A percentile compares a stretch with the other conserved stretches of the same genome.
Conservation (phyloP, 1,284 basidiomycete species). For the Lentinula novae-zelandiae region DNA sequence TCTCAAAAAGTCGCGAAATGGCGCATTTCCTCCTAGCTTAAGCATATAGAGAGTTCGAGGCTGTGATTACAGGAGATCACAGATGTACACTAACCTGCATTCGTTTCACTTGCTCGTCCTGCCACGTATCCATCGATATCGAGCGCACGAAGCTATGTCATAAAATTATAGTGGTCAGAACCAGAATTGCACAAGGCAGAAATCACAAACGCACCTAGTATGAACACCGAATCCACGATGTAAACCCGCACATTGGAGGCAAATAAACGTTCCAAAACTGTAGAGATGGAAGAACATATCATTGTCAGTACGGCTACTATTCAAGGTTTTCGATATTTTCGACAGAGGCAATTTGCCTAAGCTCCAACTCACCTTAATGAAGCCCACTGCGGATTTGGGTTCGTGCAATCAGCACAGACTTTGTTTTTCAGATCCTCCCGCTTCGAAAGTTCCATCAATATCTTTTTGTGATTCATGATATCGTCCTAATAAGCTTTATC, state of each 20-base stretch:
- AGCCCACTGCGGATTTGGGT: slow-evolving; percentile 85
- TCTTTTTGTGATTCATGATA: slow-evolving; percentile 69
- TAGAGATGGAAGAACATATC: background rate
- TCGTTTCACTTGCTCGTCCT: slow-evolving; percentile 82
- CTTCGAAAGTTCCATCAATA: slow-evolving; percentile 71
- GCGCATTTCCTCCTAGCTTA: slow-evolving; percentile 72
- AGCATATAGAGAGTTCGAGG: slow-evolving; percentile 12
- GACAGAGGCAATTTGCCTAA: slow-evolving; percentile 2
- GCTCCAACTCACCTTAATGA: slow-evolving; percentile 12
- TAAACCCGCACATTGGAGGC: slow-evolving; percentile 83
- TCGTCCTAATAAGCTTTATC: background rate
- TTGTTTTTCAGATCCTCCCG: slow-evolving; percentile 74
- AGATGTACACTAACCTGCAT: slow-evolving; percentile 67
- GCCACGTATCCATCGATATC: slow-evolving; percentile 96
- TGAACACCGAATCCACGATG: slow-evolving; percentile 90
- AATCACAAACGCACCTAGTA: slow-evolving; percentile 52
- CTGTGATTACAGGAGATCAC: slow-evolving; percentile 33
- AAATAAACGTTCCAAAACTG: slow-evolving; percentile 85
- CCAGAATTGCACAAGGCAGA: background rate
- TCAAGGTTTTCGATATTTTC: background rate
- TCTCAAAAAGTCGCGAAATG: slow-evolving; percentile 77
- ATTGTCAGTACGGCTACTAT: background rate
- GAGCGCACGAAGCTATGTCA: slow-evolving; percentile 79
- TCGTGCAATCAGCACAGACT: slow-evolving; percentile 76
- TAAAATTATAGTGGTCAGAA: background rate